These are phyloP conservation scores for Clohesyomyces aquaticus DNA, from an alignment of 495 filamentous ascomycete species.

Conservation along the genomic window DNA sequence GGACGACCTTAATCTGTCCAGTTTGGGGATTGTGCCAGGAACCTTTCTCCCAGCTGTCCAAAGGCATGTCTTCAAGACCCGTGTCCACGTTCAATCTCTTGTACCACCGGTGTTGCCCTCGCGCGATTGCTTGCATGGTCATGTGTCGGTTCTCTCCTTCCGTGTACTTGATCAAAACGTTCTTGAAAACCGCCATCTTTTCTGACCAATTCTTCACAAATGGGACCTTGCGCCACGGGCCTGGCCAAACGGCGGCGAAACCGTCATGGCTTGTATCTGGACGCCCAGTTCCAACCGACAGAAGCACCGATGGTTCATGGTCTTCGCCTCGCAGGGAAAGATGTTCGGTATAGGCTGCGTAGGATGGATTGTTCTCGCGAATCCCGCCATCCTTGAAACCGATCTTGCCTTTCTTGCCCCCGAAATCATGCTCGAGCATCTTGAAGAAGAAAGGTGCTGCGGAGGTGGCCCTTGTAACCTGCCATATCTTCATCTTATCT, in stretches of 20 bases:
- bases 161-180: conserved; percentile 52
- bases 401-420: conserved; percentile 24
- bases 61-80: conserved; percentile 46
- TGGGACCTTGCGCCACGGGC: conserved; percentile 42
- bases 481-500: conserved; percentile 52
- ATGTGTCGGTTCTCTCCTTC: conserved; percentile 50
- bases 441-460: conserved; percentile 59
- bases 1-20: conserved; percentile 31
- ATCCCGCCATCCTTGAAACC: conserved; percentile 53
- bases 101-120: conserved; percentile 50
- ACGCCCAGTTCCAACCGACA: conserved; percentile 49
- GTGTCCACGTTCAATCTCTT: conserved; percentile 48
- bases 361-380: conserved; percentile 51
- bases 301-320: conserved; percentile 44
- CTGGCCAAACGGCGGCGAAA: conserved; percentile 49
- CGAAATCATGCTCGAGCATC: conserved; percentile 46
- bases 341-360: conserved; percentile 49
- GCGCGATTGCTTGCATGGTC: conserved; percentile 45
- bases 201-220: conserved; percentile 48
- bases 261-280: conserved; percentile 47
- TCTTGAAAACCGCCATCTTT: conserved; percentile 50
- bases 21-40: conserved; percentile 38
- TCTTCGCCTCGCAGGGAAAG: conserved; percentile 44
- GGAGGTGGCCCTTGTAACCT: conserved; percentile 58
- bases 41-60: conserved; percentile 49